Evolutionary conservation across 179 eudicot genomes (phyloP), one percentile per base, ranked within the genome.

Genomic region (Beta lomatogona): DNA sequence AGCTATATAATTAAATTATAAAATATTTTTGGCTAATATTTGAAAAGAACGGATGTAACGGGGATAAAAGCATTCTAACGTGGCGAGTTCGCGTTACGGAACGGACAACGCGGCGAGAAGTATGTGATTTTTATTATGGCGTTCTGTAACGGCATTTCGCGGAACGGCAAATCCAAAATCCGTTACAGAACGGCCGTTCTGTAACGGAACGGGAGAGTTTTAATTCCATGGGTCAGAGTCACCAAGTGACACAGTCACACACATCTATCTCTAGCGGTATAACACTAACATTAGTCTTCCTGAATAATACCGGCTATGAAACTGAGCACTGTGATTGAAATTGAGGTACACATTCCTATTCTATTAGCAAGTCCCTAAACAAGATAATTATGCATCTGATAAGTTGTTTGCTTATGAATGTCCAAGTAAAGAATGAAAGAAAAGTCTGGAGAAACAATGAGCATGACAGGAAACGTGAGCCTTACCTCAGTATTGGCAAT

Each of bases 401-500:
- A 53, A 13, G 28, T 54, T 11, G 60, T 73, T 22, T 53, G 61
- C 61, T 25, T 6, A 53, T 21, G 52, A 25, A 14, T 74, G 13
- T 55, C 22, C 8, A 15, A 28, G 48, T 28, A 31, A 45, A 76
- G 45, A 58, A 19, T 9, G 7, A 64, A 28, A 36, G 6, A 63
- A 22, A 28, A 48, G 44, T 63, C 41, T 22, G 12, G 59, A 48
- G 52, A 25, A 79, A 74, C 45, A 19, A 13, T 19, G 21, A 76
- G 70, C 80, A 58, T 25, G 64, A 55, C 73, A 73, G 48, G 55
- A 7, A 69, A 54, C 14, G 12, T 13, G 50, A 65, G 68, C 75
- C 70, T 81, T 87, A 96, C 99, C 98, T 96, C 98, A 59, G 97
- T 91, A 81, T 92, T 91, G 67, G 91, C 88, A 72, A 96, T 96